Evolutionary conservation across 805 yeast species (phyloP), one percentile per base, ranked within the genome.

Genomic region (Cyberlindnera euphorbiiphila): DNA sequence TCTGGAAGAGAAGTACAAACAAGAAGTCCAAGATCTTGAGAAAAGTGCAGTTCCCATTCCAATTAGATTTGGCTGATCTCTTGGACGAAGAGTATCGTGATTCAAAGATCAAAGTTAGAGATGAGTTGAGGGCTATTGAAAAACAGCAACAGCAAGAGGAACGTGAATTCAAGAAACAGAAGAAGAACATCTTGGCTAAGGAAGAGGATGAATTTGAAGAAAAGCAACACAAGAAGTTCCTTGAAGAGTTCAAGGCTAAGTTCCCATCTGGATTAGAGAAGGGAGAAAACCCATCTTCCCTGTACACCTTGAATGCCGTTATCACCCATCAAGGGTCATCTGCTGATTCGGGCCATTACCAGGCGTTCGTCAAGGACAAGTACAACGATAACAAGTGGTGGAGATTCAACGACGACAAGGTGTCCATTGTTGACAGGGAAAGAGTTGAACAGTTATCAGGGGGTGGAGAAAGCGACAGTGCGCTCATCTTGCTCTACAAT

Each of bases 271-370:
- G 70, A 37, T 62, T 73, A 39, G 56, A 57, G 28, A 57, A 60
- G 8, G 85, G 89, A 14, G 87, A 84, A 53, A 88, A 91, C 56
- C 91, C 95, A 6, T 80, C 94, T 1, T 86, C 93, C 1, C 75
- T 93, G 25, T 93, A 93, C 57, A 88, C 87, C 47, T 73, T 93
- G 47, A 66, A 69, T 25, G 87, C 95, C 2, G 76, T 93, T 17
- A 77, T 93, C 42, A 87, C 98, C 1, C 99, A 93, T 64, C 84
- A 82, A 56, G 99, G 99, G 34, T 80, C 96, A 7, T 79, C 89
- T 29, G 96, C 98, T 0, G 98, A 93, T 60, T 83, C 96, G 20
- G 99, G 99, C 13, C 99, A 93, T 63, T 93, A 93, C 62, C 97
- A 89, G 64, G 80, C 91, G 20, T 93, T 85, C 64, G 81, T 84